Base-by-base conservation (phyloP, 768 basidiomycete genomes). In the Inosperma sp. region DNA sequence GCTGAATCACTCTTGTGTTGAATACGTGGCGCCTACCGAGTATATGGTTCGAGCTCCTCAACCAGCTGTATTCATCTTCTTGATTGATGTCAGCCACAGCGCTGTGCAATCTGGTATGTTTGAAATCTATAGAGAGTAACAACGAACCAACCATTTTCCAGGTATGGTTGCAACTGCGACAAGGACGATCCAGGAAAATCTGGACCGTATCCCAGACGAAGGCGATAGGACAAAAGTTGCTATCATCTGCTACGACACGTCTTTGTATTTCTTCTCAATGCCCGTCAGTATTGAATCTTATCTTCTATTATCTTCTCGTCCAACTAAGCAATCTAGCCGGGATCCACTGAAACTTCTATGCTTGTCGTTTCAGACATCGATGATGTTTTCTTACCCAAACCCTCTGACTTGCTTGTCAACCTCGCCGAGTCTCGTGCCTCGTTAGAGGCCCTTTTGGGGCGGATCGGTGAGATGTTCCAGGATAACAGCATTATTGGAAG, bases 21-120 rank as follows among this genome's bases (percentile, higher is more conserved):
- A 99, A 67, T 99, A 84, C 63, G 89, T 99, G 47, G 96, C 96
- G 1, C 94, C 96, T 5, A 95, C 93, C 0, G 96, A 99, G 71
- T 99, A 99, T 69, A 98, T 98, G 96, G 95, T 94, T 63, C 88
- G 96, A 56, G 87, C 96, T 5, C 96, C 96, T 46, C 96, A 98
- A 67, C 93, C 96, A 5, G 92, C 94, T 14, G 92, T 96, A 46
- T 98, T 95, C 68, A 80, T 95, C 50, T 96, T 98, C 77, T 80
- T 98, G 64, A 89, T 99, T 69, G 96, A 99, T 63, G 93, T 98
- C 57, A 92, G 91, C 63, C 90, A 95, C 62, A 67, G 83, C 31
- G 94, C 95, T 25, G 80, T 99, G 36, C 88, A 93, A 70, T 90
- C 90, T 36, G 89, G 88, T 88, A 56, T 52, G 77, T 59, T 14